Conservation (phyloP, 192 early-diverging fungal genomes). For the Paraglomus brasilianum region DNA sequence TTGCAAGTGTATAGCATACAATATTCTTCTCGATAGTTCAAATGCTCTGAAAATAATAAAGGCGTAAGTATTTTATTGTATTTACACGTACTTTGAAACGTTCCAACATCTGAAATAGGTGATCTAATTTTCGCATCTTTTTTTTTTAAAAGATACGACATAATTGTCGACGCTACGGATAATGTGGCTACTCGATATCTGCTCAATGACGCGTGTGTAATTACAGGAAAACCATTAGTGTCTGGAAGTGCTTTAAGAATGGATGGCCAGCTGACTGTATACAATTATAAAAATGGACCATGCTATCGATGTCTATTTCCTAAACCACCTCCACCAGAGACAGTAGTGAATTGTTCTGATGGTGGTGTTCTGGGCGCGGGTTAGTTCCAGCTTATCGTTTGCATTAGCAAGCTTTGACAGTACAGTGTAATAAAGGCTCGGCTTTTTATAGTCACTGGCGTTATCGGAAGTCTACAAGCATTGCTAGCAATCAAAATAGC, state of each 20-base stretch:
- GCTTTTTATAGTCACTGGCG: constrained; percentile 71
- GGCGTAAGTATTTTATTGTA: constrained; percentile 33
- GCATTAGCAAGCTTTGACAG: not conserved
- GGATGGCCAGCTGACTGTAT: constrained; percentile 96
- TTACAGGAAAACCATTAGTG: constrained; percentile 78
- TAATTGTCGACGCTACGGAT: constrained; percentile 90
- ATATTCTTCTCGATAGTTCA: constrained; percentile 72
- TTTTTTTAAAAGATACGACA: constrained; percentile 61
- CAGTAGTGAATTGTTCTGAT: constrained; percentile 88
- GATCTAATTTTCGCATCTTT: too few species aligned
- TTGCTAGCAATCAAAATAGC: constrained; percentile 89
- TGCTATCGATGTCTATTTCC: constrained; percentile 98
- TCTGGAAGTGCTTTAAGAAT: constrained; percentile 87
- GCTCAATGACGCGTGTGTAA: constrained; percentile 89
- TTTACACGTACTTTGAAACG: too few species aligned
- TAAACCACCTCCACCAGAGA: constrained; percentile 83
- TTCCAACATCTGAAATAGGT: too few species aligned
- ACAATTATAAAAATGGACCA: constrained; percentile 86
- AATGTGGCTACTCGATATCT: constrained; percentile 96
- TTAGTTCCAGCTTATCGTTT: constrained; percentile 30
- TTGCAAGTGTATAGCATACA: constrained; percentile 62
- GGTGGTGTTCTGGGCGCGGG: constrained; percentile 89
- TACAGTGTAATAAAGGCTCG: not conserved
- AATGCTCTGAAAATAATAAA: constrained; percentile 77
- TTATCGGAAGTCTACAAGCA: constrained; percentile 91